Conservation (phyloP, 2,329 filamentous ascomycete species). For the Trichoderma sp. region DNA sequence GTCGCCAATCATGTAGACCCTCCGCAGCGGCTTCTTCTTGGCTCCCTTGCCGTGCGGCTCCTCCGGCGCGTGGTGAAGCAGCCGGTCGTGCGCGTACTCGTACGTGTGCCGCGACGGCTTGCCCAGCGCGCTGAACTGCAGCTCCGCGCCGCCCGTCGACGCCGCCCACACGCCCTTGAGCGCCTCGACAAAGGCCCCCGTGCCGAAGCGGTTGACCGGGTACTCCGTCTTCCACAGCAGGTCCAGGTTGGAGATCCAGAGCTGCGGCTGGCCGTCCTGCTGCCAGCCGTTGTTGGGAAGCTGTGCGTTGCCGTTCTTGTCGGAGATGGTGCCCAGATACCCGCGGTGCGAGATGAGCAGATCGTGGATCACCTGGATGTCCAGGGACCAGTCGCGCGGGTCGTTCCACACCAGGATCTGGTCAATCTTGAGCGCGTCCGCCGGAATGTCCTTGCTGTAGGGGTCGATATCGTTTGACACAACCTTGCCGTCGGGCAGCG, state of each 20-base stretch:
- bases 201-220: slow-evolving; percentile 82
- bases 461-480: slow-evolving; percentile 39
- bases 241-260: slow-evolving; percentile 92
- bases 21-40: slow-evolving; percentile 64
- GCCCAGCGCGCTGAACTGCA: slow-evolving; percentile 72
- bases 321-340: slow-evolving; percentile 76
- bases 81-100: slow-evolving; percentile 73
- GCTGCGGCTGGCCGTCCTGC: slow-evolving; percentile 73
- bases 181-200: slow-evolving; percentile 85
- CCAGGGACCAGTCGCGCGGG: slow-evolving; percentile 92
- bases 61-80: slow-evolving; percentile 54
- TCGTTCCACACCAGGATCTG: slow-evolving; percentile 95
- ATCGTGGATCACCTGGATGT: slow-evolving; percentile 82
- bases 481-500: slow-evolving; percentile 42
- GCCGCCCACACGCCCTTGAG: slow-evolving; percentile 78
- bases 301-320: slow-evolving; percentile 65
- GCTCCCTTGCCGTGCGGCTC: slow-evolving; percentile 29
- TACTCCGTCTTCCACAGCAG: slow-evolving; percentile 86
- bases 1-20: slow-evolving; percentile 93
- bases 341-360: slow-evolving; percentile 78
- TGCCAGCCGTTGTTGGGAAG: slow-evolving; percentile 79
- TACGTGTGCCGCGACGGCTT: slow-evolving; percentile 82
- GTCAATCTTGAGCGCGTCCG: slow-evolving; percentile 70
- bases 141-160: slow-evolving; percentile 63
- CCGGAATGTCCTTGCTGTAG: slow-evolving; percentile 42